Evolutionary conservation across 371 early-diverging fungal species (phyloP), one percentile per base, ranked within the genome.

Genomic region (Circinella umbellata): DNA sequence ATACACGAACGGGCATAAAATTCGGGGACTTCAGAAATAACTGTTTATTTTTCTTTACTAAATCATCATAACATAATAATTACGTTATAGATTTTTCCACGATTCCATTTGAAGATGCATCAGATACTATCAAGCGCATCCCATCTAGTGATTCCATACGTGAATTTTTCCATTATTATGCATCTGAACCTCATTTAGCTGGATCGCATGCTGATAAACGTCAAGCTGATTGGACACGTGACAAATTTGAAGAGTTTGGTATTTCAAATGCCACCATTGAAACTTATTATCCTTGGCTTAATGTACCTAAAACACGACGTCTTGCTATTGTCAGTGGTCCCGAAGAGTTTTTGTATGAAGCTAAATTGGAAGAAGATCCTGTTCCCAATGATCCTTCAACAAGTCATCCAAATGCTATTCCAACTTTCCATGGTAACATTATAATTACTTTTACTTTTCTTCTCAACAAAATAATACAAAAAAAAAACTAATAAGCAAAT

Each of bases 231-330:
- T 88, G 87, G 80, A 91, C 91, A 0, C 77, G 74, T 5, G 80
- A 83, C 55, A 75, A 84, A 60, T 85, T 82, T 38, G 54, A 64
- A 10, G 70, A 73, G 34, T 86, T 81, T 66, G 91, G 91, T 18
- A 70, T 91, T 35, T 49, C 70, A 6, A 83, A 86, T 51, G 73
- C 84, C 20, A 69, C 81, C 59, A 84, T 88, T 51, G 87, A 80
- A 36, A 80, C 84, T 34, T 91, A 91, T 68, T 83, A 81, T 51
- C 89, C 91, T n/a, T 77, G 77, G 71, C 65, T 91, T 15, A 89
- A 88, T 69, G 76, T 80, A 34, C 90, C 90, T 37, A 73, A 70
- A 14, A 69, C 73, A 10, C 88, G 87, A 49, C 77, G 79, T 11
- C 77, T 91, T 27, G 80, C 86, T 9, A 78, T 91, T 49, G 75